Evolutionary conservation across 352 stramenopile species (phyloP), one percentile per base, ranked within the genome.

Genomic region (Phytophthora niederhauseri): DNA sequence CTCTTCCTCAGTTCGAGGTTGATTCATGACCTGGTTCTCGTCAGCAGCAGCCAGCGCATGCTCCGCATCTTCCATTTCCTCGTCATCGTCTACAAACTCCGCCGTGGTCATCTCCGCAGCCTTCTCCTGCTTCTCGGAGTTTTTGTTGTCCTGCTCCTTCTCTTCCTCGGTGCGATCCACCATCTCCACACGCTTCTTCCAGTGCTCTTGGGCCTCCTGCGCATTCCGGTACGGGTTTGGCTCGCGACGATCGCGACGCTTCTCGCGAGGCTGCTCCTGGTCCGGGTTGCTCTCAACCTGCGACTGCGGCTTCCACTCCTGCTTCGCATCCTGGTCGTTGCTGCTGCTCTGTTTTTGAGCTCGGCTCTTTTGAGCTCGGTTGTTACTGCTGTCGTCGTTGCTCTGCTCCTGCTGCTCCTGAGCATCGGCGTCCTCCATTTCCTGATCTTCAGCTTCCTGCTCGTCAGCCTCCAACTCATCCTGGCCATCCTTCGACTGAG

Each of bases 151-250:
- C 66, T 59, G 15, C 11, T 78, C 50, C 57, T 73, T 72, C 4
- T 88, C 66, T 12, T 89, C 78, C 9, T 83, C 80, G 30, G 77
- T 62, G 7, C 72, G 82, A 67, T 95, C 75, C 24, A 93, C 80
- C 82, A 93, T 93, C 57, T 95, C 97, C 7, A 99, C 87, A 53
- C 97, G 97, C 54, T 96, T 89, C 66, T 98, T 97, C 98, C 98
- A 99, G 66, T 99, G 97, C 66, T 99, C 95, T 67, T 97, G 87
- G 2, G 97, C 96, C 66, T 98, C 97, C 51, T 98, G 96, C 34
- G 96, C 92, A 70, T 98, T 96, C 14, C 94, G 90, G 57, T 98
- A 98, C 61, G 97, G 97, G 72, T 99, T 99, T 9, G 96, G 94
- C 66, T 97, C 84, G 49, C 89, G 89, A 15, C 85, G 84, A 28